phyloP scores from a whole-genome alignment of 176 grass and related monocot genomes.

The Ensete ventricosum region DNA sequence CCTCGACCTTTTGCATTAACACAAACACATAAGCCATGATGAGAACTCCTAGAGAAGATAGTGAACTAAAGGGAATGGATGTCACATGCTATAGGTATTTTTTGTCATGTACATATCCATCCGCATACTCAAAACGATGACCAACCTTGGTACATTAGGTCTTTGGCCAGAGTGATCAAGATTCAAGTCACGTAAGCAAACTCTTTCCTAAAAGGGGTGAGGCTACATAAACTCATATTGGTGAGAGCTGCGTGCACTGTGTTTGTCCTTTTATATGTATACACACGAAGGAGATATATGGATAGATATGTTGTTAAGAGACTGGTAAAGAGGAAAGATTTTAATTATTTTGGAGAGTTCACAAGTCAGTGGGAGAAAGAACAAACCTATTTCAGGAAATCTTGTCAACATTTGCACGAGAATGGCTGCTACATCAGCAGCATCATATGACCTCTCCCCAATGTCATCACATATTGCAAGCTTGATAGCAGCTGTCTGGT shows the following conservation, averaged over 20 bases:
- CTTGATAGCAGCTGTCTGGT: constrained; percentile 85
- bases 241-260: too few species aligned
- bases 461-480: constrained; percentile 99
- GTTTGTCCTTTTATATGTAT: too few species aligned
- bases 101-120: too few species aligned
- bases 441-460: constrained; percentile 91
- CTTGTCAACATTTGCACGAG: constrained; percentile 73
- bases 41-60: too few species aligned
- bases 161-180: too few species aligned
- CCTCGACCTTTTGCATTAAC: not conserved
- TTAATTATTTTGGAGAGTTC: not conserved
- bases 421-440: constrained; percentile 60
- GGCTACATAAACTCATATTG: too few species aligned
- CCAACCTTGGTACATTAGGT: too few species aligned
- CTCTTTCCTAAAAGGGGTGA: too few species aligned
- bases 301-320: not conserved
- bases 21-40: not conserved
- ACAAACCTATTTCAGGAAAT: constrained; percentile 60
- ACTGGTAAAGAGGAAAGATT: not conserved
- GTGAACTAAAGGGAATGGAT: too few species aligned
- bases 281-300: not conserved
- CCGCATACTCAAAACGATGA: too few species aligned
- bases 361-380: not conserved
- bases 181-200: too few species aligned
- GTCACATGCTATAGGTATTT: too few species aligned